phyloP scores from a whole-genome alignment of 345 rosid genomes.

The Pistacia integerrima region DNA sequence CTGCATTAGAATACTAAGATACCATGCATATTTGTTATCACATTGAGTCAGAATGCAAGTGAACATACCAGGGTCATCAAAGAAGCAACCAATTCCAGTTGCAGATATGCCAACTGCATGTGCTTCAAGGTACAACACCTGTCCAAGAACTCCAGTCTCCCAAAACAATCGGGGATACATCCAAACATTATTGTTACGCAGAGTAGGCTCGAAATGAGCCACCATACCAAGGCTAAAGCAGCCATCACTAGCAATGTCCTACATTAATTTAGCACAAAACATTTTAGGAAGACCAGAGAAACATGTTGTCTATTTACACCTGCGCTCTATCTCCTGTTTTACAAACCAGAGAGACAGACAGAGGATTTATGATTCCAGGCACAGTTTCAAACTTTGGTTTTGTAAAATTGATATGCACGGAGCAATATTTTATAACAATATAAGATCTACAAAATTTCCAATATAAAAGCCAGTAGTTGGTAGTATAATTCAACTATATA shows the following conservation, averaged over 20 bases:
- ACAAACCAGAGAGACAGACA: not conserved
- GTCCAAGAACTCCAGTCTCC: slow-evolving; percentile 95
- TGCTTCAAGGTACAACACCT: slow-evolving; percentile 84
- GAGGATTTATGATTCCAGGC: slow-evolving; percentile 1
- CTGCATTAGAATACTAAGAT: no score
- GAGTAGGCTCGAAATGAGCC: slow-evolving; percentile 65
- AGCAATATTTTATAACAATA: not conserved
- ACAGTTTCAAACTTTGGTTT: slow-evolving; percentile 3
- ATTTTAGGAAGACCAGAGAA: slow-evolving; percentile 13
- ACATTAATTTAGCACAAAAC: slow-evolving; percentile 22
- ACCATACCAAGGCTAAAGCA: slow-evolving; percentile 95
- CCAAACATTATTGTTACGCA: slow-evolving; percentile 63
- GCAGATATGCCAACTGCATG: slow-evolving; percentile 93
- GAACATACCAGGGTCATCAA: slow-evolving; percentile 77
- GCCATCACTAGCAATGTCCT: slow-evolving; percentile 92
- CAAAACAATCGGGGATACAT: slow-evolving; percentile 90
- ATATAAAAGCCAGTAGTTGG: not conserved
- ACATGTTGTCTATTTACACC: not conserved
- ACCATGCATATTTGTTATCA: not conserved
- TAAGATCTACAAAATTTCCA: not conserved
- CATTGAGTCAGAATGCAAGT: not conserved
- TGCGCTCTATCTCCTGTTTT: not conserved
- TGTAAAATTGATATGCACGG: not conserved
- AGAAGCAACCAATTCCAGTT: slow-evolving; percentile 90
- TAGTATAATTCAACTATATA: not conserved